Evolutionary conservation across 495 filamentous ascomycete species (phyloP).

Genomic region (Penicillium waksmanii): DNA sequence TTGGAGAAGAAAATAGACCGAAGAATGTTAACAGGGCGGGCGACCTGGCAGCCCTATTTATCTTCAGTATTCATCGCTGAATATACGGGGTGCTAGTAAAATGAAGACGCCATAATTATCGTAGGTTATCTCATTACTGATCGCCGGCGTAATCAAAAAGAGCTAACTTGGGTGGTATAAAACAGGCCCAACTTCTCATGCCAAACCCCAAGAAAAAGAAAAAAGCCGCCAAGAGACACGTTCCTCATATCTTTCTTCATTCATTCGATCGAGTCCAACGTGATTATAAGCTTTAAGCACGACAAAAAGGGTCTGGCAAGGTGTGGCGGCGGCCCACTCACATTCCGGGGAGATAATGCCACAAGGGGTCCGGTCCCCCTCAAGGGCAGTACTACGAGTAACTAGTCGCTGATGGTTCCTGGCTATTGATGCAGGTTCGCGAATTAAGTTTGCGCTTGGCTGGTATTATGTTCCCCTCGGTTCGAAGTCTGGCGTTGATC

Average conservation of each 20-base stretch:
- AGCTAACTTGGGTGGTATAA: background rate
- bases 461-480: background rate
- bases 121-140: background rate
- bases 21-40: too few relatives aligned
- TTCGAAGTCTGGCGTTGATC: constrained; percentile 2
- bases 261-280: background rate
- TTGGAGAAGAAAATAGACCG: too few relatives aligned
- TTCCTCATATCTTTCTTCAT: background rate
- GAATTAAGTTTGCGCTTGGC: background rate
- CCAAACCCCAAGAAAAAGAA: background rate
- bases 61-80: background rate
- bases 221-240: background rate
- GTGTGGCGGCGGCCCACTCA: background rate
- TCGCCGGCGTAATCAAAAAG: background rate
- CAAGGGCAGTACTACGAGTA: background rate
- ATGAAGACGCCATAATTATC: background rate
- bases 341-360: background rate
- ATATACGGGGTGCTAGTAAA: background rate
- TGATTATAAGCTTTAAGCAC: constrained; percentile 2
- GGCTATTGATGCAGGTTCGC: background rate
- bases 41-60: background rate
- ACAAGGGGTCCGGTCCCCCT: background rate
- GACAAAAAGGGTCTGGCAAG: background rate
- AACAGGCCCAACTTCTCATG: background rate
- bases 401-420: background rate